Evolutionary conservation across 1,284 basidiomycete genomes (phyloP).

Genomic region (Cyathus olla): DNA sequence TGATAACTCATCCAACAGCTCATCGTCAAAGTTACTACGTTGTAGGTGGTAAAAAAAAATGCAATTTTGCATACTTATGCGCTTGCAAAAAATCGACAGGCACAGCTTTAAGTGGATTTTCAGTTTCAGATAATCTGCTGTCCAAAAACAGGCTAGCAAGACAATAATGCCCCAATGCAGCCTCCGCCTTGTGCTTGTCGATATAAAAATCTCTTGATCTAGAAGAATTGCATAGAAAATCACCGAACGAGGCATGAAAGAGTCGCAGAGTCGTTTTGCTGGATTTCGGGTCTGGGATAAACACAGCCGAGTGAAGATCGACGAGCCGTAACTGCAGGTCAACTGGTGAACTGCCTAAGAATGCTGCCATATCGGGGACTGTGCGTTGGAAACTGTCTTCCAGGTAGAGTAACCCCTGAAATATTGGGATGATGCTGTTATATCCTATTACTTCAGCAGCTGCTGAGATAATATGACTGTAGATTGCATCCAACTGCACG

Average conservation of each 20-base stretch:
- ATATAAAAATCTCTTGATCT: neutral
- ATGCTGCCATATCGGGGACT: neutral
- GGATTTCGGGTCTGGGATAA: neutral
- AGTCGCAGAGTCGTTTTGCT: neutral
- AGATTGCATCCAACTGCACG: neutral
- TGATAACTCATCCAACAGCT: too few relatives aligned
- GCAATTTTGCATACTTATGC: too few relatives aligned
- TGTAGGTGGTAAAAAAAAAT: too few relatives aligned
- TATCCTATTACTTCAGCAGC: neutral
- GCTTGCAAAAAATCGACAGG: too few relatives aligned
- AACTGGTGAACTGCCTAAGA: neutral
- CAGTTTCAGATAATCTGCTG: too few relatives aligned
- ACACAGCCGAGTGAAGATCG: neutral
- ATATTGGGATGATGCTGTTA: neutral
- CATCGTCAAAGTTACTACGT: too few relatives aligned
- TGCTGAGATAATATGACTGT: neutral
- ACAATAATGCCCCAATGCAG: too few relatives aligned
- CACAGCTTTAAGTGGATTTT: too few relatives aligned
- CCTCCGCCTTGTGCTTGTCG: too few relatives aligned
- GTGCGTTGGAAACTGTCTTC: too few relatives aligned
- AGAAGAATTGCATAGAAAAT: neutral
- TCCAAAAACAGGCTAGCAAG: too few relatives aligned
- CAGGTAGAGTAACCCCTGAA: neutral
- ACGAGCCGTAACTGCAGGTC: neutral
- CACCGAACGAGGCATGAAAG: neutral